Evolutionary conservation across 257 asterid genomes (phyloP), one percentile per base, ranked within the genome.

Genomic region (Penstemon davidsonii): DNA sequence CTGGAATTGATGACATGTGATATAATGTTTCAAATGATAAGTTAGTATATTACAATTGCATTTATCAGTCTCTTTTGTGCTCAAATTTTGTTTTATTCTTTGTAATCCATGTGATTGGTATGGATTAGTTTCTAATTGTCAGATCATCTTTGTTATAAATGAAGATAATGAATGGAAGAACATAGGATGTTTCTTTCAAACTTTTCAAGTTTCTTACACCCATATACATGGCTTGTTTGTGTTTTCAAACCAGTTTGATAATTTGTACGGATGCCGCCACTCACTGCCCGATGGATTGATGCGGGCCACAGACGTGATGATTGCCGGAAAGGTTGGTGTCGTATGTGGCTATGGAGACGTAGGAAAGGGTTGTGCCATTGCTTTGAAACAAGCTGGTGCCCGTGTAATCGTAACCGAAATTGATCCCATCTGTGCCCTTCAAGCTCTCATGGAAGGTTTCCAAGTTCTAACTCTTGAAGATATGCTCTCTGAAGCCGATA

Each of bases 221-320:
- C 33, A 25, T 25, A 25, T 25, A 25, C 33, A 25, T 25, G 33
- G 33, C 33, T 25, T 25, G 33, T 25, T 25, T 25, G 33, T 25
- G 2, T 25, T 1, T 25, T 25, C 33, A 25, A 25, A 5, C 63
- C 68, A 77, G 81, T 77, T 77, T 12, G 86, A 82, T 36, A 82
- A 78, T 78, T 64, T 82, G 78, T 82, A 82, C 4, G 86, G 86
- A 19, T 82, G 86, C 84, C 86, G 86, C 64, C 86, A 81, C 78
- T 81, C 86, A 1, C 77, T 81, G 4, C 86, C 86, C 7, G 86
- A 81, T 8, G 86, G 86, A 0, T 78, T 81, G 13, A 81, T 81
- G 86, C 73, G 86, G 61, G 86, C 86, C 70, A 81, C 86, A 83
- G 86, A 36, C 33, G 33, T 25, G 33, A 25, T 25, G 33, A 25